Conservation (phyloP, 106 monocot genomes). For the Phalaenopsis equestris region DNA sequence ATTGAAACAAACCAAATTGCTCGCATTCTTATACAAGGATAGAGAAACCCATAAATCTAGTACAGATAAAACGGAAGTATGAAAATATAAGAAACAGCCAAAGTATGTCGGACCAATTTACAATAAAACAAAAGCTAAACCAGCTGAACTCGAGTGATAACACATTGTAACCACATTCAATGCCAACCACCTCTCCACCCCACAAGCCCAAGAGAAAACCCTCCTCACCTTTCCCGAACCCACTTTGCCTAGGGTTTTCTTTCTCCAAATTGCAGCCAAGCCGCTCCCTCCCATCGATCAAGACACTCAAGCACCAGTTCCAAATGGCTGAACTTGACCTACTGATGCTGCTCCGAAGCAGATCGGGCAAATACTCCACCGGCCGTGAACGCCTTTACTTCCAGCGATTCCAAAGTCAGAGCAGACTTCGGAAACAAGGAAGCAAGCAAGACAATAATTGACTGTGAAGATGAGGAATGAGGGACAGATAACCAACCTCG, state of each 20-base stretch:
- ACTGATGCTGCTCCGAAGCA: background rate
- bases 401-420: background rate
- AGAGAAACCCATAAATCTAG: background rate
- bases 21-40: background rate
- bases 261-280: slow-evolving; percentile 4
- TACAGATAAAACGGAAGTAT: background rate
- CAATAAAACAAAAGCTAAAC: background rate
- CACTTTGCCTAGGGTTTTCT: background rate
- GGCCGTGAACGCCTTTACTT: background rate
- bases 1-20: background rate
- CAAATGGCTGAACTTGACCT: background rate
- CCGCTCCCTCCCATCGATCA: background rate
- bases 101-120: background rate
- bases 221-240: slow-evolving; percentile 11
- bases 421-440: background rate
- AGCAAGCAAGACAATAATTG: background rate
- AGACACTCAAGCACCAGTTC: background rate
- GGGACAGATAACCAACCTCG: slow-evolving; percentile 11
- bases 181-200: background rate
- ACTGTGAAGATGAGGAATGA: background rate
- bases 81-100: background rate
- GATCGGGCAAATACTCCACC: background rate
- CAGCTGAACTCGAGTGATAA: background rate
- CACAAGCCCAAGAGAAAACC: background rate
- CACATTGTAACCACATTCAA: background rate